Conservation (phyloP, 1,284 basidiomycete genomes). For the Malassezia sp. region DNA sequence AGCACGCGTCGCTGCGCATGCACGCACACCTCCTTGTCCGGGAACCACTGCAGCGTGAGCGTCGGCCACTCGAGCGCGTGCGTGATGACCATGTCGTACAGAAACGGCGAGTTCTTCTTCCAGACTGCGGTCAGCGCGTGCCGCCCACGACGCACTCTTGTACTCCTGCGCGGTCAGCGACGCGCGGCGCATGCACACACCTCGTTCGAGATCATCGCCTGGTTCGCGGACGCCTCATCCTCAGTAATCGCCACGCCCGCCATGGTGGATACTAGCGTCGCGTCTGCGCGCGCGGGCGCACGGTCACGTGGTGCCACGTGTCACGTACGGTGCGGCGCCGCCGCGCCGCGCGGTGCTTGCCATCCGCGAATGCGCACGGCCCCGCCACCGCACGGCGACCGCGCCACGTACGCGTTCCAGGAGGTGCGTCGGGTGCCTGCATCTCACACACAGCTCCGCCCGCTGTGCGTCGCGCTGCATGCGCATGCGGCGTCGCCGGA, state of each 20-base stretch:
- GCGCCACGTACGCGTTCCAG: not conserved
- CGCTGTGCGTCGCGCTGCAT: conserved; percentile 3
- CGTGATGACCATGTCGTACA: conserved; percentile 94
- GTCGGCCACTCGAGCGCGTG: conserved; percentile 97
- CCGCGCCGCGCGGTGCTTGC: no score
- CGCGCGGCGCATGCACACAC: conserved; percentile 1
- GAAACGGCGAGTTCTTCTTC: conserved; percentile 54
- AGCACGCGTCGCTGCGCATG: conserved; percentile 1
- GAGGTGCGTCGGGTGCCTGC: not conserved
- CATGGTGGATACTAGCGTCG: conserved; percentile 15
- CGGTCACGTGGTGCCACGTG: conserved; percentile 15
- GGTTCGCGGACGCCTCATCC: conserved; percentile 33
- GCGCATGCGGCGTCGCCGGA: not conserved
- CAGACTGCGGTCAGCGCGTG: conserved; percentile 23
- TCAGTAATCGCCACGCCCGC: conserved; percentile 28
- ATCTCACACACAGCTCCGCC: not conserved
- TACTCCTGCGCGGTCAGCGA: conserved; percentile 25
- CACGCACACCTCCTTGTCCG: conserved; percentile 72
- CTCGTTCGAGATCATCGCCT: conserved; percentile 39
- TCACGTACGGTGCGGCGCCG: no score
- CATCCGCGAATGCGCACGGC: no score
- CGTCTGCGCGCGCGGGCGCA: conserved; percentile 4
- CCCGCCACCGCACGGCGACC: no score
- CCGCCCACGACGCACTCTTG: conserved; percentile 22
- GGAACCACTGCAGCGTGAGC: conserved; percentile 97